phyloP scores from a whole-genome alignment of 371 early-diverging fungal genomes.

The Thermomucor indicae-seudaticae region DNA sequence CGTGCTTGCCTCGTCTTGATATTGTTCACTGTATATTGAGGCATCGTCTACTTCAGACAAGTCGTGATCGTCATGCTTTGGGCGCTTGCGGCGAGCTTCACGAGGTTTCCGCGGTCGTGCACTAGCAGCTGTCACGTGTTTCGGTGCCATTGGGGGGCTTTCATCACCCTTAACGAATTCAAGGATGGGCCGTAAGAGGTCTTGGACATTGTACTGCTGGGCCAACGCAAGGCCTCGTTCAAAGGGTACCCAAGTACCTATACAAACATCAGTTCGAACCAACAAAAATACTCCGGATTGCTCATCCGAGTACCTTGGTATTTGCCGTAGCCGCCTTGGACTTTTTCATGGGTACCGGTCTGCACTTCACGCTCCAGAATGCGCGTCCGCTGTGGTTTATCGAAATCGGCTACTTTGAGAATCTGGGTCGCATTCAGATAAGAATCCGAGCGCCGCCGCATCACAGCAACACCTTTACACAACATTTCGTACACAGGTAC shows the following conservation, averaged over 20 bases:
- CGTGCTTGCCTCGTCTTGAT: slow-evolving; percentile 4
- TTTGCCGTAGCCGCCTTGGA: slow-evolving; percentile 96
- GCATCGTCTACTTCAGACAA: slow-evolving; percentile 9
- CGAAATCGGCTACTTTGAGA: slow-evolving; percentile 89
- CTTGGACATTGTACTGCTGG: slow-evolving; percentile 36
- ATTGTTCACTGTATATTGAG: slow-evolving; percentile 15
- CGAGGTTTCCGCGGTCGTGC: slow-evolving; percentile 24
- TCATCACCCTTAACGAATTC: slow-evolving; percentile 27
- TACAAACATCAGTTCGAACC: background rate
- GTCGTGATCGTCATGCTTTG: slow-evolving; percentile 20
- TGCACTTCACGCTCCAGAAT: slow-evolving; percentile 86
- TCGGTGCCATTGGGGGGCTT: slow-evolving; percentile 49
- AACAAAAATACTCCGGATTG: slow-evolving; percentile 9
- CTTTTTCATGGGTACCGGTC: slow-evolving; percentile 81
- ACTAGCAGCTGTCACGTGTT: slow-evolving; percentile 44
- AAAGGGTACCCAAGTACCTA: slow-evolving; percentile 80
- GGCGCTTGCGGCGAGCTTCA: slow-evolving; percentile 27
- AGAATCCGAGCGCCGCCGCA: slow-evolving; percentile 81
- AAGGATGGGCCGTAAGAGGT: slow-evolving; percentile 36
- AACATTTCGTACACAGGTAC: slow-evolving; percentile 88
- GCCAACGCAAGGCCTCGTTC: slow-evolving; percentile 74
- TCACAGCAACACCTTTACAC: slow-evolving; percentile 80
- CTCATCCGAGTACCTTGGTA: slow-evolving; percentile 74
- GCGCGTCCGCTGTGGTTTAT: slow-evolving; percentile 84
- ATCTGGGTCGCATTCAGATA: slow-evolving; percentile 94